phyloP scores from a whole-genome alignment of 257 asterid species.

The Solanum tarapatanum region DNA sequence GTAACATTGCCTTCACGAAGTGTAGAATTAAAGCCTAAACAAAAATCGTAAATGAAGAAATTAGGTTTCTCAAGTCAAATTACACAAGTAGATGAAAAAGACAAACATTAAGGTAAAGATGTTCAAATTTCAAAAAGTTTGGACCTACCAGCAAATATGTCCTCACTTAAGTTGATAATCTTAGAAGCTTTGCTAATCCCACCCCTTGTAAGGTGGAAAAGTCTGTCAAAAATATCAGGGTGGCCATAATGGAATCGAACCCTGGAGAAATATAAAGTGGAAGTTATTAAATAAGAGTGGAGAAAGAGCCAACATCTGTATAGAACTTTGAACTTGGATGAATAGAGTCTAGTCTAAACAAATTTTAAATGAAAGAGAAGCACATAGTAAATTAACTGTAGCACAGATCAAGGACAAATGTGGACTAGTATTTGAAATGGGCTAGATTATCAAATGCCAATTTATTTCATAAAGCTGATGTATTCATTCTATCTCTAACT shows the following conservation, averaged over 20 bases:
- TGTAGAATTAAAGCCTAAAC: slow-evolving; percentile 87
- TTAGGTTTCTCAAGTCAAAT: background rate
- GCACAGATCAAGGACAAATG: background rate
- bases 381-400: background rate
- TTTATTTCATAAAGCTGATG: background rate
- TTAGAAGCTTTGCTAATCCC: slow-evolving; percentile 98
- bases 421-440: background rate
- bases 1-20: slow-evolving; percentile 98
- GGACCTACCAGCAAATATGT: slow-evolving; percentile 84
- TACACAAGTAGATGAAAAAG: background rate
- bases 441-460: background rate
- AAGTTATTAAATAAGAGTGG: background rate
- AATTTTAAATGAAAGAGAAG: background rate
- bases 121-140: background rate
- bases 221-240: slow-evolving; percentile 94
- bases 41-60: background rate
- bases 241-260: slow-evolving; percentile 99
- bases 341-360: background rate
- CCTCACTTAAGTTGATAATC: slow-evolving; percentile 88
- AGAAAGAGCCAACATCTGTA: background rate
- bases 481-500: background rate
- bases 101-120: background rate
- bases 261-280: slow-evolving; percentile 25
- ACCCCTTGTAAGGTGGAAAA: slow-evolving; percentile 94
- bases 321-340: background rate